Conservation (phyloP, 2,329 filamentous ascomycete species). For the Botrytis byssoidea region DNA sequence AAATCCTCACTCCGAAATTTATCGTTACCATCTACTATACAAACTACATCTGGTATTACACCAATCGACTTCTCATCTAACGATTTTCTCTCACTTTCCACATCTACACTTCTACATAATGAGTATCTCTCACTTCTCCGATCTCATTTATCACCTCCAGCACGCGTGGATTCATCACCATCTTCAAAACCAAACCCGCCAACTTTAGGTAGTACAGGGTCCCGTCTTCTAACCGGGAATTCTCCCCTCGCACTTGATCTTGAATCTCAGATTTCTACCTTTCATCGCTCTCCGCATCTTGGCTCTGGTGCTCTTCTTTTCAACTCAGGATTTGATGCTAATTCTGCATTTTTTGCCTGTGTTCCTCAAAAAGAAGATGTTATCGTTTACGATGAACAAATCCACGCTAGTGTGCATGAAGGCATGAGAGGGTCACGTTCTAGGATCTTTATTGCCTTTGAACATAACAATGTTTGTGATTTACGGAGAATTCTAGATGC, state of each 20-base stretch:
- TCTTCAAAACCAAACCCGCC: background rate
- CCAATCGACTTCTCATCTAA: conserved; percentile 43
- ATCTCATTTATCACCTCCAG: background rate
- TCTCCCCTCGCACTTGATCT: conserved; percentile 57
- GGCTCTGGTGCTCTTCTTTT: conserved; percentile 58
- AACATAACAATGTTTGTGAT: conserved; percentile 52
- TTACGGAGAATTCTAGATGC: conserved; percentile 36
- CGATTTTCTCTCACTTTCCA: conserved; percentile 34
- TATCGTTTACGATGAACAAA: conserved; percentile 63
- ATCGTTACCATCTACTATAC: conserved; percentile 5
- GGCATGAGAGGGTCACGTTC: conserved; percentile 42
- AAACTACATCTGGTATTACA: conserved; percentile 41
- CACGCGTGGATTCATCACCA: too few species aligned
- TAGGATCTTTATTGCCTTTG: conserved; percentile 48
- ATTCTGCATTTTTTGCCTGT: conserved; percentile 49
- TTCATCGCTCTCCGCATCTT: conserved; percentile 59
- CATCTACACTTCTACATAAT: conserved; percentile 24
- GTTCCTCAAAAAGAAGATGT: conserved; percentile 53
- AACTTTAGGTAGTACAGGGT: conserved; percentile 47
- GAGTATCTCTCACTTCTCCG: conserved; percentile 27
- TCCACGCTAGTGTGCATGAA: conserved; percentile 64
- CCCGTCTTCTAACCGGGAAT: conserved; percentile 65
- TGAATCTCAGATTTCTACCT: conserved; percentile 56
- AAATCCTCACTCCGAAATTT: conserved; percentile 17
- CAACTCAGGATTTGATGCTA: conserved; percentile 57